phyloP scores from a whole-genome alignment of 2,329 filamentous ascomycete species.

The Onygenales sp. region DNA sequence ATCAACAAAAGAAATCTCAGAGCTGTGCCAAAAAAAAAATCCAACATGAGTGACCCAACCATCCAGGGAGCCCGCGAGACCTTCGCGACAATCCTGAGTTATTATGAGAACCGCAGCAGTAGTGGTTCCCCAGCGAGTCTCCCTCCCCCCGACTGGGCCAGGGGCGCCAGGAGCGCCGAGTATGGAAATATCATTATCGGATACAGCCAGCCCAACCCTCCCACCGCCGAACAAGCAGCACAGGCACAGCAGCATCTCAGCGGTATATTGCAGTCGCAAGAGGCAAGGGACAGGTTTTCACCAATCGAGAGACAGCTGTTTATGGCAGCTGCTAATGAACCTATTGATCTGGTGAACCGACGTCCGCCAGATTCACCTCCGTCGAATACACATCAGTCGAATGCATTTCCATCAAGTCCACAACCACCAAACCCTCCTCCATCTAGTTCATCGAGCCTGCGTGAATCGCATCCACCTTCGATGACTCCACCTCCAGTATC shows the following conservation, averaged over 20 bases:
- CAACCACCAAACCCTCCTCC: background rate
- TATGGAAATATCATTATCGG: background rate
- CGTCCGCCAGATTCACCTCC: background rate
- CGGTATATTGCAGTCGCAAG: background rate
- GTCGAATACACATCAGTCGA: background rate
- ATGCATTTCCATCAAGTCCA: background rate
- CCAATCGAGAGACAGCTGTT: background rate
- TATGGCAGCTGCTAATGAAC: background rate
- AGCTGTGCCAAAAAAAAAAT: background rate
- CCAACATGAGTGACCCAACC: background rate
- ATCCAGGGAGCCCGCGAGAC: background rate
- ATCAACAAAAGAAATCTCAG: background rate
- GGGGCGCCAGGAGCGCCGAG: background rate
- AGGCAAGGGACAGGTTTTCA: background rate
- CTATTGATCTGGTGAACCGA: background rate
- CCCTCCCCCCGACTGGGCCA: background rate
- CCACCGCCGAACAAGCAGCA: background rate
- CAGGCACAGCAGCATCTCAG: background rate
- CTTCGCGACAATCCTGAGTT: slow-evolving; percentile 1
- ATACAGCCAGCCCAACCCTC: background rate
- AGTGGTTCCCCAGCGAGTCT: background rate
- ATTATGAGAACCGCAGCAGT: background rate
- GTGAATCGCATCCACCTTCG: background rate
- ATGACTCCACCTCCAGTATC: background rate
- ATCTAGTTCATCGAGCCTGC: background rate